Evolutionary conservation across 352 stramenopile genomes (phyloP).

Genomic region (Phytopythium chamaehyphon): DNA sequence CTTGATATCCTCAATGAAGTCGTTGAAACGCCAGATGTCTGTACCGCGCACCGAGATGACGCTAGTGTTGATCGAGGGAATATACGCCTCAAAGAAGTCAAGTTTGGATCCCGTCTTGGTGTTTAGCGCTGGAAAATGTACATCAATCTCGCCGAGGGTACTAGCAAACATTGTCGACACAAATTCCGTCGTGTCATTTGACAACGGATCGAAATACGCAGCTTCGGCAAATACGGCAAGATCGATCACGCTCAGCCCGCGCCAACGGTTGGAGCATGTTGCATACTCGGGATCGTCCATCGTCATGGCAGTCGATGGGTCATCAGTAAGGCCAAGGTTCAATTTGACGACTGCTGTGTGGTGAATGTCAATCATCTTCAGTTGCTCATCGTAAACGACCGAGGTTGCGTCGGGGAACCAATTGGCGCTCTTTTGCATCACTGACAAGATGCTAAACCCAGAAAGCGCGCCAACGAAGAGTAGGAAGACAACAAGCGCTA

Average conservation of each 20-base stretch:
- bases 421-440: slow-evolving; percentile 59
- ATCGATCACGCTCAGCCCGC: slow-evolving; percentile 74
- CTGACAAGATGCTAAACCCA: slow-evolving; percentile 72
- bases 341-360: slow-evolving; percentile 84
- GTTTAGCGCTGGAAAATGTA: slow-evolving; percentile 68
- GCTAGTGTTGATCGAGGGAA: slow-evolving; percentile 74
- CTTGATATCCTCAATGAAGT: slow-evolving; percentile 91
- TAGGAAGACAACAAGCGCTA: slow-evolving; percentile 57
- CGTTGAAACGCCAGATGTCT: slow-evolving; percentile 86
- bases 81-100: slow-evolving; percentile 82
- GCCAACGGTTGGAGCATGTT: slow-evolving; percentile 73
- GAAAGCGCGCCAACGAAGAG: slow-evolving; percentile 67
- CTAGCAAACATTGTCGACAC: slow-evolving; percentile 62
- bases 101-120: slow-evolving; percentile 81
- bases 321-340: slow-evolving; percentile 60
- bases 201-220: slow-evolving; percentile 86
- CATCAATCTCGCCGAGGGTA: slow-evolving; percentile 35
- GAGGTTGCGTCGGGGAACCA: slow-evolving; percentile 82
- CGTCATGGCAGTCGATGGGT: slow-evolving; percentile 30
- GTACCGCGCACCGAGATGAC: slow-evolving; percentile 87
- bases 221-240: slow-evolving; percentile 83
- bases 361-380: slow-evolving; percentile 68
- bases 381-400: slow-evolving; percentile 50
- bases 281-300: slow-evolving; percentile 58
- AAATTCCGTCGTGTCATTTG: slow-evolving; percentile 65